phyloP scores from a whole-genome alignment of 176 grass and related monocot genomes.

The Chrysopogon serrulatus region DNA sequence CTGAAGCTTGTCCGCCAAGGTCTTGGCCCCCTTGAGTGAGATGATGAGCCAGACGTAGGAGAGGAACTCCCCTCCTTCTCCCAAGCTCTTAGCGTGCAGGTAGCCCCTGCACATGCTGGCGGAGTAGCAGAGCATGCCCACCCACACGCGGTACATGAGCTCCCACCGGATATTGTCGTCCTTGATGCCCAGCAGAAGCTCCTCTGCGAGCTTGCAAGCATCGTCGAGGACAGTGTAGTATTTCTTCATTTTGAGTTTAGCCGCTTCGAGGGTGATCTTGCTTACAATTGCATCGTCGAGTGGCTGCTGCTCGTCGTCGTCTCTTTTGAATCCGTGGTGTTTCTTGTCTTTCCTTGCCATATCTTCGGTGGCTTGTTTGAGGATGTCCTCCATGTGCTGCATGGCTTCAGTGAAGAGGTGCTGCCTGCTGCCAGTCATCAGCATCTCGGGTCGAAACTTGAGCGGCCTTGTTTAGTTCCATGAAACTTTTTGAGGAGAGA shows the following conservation, averaged over 20 bases:
- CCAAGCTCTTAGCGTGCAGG: too few species aligned
- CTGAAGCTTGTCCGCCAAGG: neutral
- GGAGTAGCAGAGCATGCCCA: too few species aligned
- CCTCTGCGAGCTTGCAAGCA: neutral
- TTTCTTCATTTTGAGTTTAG: neutral
- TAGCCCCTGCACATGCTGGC: too few species aligned
- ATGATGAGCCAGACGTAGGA: neutral
- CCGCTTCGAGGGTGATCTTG: neutral
- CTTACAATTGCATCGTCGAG: neutral
- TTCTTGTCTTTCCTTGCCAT: too few species aligned
- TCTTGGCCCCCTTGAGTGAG: neutral
- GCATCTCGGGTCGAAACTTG: too few species aligned
- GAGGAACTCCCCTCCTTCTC: too few species aligned
- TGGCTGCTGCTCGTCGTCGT: neutral
- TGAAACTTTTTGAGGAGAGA: too few species aligned
- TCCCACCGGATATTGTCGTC: neutral
- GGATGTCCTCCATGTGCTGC: neutral
- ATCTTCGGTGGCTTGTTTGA: rapidly evolving
- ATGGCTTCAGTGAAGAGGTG: neutral
- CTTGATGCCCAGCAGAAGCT: neutral
- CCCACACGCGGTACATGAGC: neutral
- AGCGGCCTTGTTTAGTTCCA: too few species aligned
- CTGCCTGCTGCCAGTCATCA: neutral
- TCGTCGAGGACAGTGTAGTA: neutral
- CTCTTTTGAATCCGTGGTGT: too few species aligned